phyloP scores from a whole-genome alignment of 768 basidiomycete genomes.

The Strobilomyces dryophilus region DNA sequence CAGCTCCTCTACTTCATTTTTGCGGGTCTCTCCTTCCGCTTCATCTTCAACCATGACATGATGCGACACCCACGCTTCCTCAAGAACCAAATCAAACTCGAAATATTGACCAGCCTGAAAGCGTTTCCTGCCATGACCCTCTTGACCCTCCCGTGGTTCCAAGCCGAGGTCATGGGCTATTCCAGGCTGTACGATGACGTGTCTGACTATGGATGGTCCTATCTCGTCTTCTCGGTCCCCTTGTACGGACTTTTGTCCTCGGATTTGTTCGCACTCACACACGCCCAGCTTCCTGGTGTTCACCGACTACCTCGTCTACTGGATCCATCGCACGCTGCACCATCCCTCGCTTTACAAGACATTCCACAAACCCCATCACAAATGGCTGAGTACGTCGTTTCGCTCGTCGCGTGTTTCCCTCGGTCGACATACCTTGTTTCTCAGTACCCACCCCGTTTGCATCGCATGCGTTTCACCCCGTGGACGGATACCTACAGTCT shows the following conservation, averaged over 20 bases:
- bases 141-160: constrained; percentile 91
- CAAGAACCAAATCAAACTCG: constrained; percentile 76
- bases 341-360: constrained; percentile 82
- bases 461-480: constrained; percentile 94
- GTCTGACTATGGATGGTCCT: constrained; percentile 75
- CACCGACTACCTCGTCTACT: constrained; percentile 94
- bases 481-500: constrained; percentile 93
- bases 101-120: constrained; percentile 70
- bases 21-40: constrained; percentile 76
- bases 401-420: background rate
- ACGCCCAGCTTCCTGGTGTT: constrained; percentile 64
- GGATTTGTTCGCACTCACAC: background rate
- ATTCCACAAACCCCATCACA: constrained; percentile 97
- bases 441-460: constrained; percentile 96
- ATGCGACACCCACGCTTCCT: constrained; percentile 93
- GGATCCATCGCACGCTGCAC: constrained; percentile 92
- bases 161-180: constrained; percentile 85
- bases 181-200: constrained; percentile 74
- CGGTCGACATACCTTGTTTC: constrained; percentile 3
- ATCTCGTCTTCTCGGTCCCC: constrained; percentile 62
- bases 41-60: constrained; percentile 93
- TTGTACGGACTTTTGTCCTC: constrained; percentile 44
- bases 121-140: constrained; percentile 82
- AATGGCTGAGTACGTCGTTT: constrained; percentile 79
- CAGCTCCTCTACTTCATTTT: constrained; percentile 85